These are phyloP conservation scores for Podospora pseudocomata DNA, from an alignment of 495 filamentous ascomycete genomes.

Conservation along the genomic window DNA sequence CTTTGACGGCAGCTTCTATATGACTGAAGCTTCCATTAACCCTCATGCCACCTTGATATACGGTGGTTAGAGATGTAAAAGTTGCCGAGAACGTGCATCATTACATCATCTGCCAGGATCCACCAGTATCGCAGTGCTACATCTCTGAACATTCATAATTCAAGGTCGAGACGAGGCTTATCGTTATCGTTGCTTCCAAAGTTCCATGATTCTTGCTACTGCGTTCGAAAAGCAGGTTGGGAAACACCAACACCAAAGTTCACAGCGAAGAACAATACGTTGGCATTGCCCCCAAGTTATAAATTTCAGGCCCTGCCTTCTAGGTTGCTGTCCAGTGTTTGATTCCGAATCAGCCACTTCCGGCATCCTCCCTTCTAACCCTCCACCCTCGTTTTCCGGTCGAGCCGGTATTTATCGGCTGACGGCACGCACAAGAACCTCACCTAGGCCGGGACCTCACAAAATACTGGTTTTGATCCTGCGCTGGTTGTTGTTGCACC, in stretches of 20 bases:
- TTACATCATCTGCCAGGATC: not conserved
- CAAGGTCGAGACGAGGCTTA: not conserved
- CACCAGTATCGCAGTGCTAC: not conserved
- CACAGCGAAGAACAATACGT: too few relatives aligned
- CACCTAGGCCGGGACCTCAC: not conserved
- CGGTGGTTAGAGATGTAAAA: not conserved
- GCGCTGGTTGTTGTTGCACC: not conserved
- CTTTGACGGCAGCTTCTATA: not conserved
- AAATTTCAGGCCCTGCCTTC: not conserved
- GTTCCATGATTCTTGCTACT: not conserved
- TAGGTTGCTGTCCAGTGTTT: not conserved
- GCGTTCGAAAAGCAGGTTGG: not conserved
- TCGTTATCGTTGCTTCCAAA: not conserved
- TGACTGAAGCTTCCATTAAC: not conserved
- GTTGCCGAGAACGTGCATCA: not conserved
- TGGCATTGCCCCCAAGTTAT: too few relatives aligned
- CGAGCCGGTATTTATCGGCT: conserved; percentile 2
- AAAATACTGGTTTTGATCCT: not conserved
- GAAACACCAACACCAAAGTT: not conserved
- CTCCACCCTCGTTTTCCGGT: conserved; percentile 6
- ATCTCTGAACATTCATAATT: not conserved
- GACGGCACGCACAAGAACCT: conserved; percentile 4
- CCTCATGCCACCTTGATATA: not conserved
- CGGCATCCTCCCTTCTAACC: not conserved
- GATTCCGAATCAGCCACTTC: not conserved